Evolutionary conservation across 1,139 yeast genomes (phyloP).

Genomic region (Candida tropicalis): DNA sequence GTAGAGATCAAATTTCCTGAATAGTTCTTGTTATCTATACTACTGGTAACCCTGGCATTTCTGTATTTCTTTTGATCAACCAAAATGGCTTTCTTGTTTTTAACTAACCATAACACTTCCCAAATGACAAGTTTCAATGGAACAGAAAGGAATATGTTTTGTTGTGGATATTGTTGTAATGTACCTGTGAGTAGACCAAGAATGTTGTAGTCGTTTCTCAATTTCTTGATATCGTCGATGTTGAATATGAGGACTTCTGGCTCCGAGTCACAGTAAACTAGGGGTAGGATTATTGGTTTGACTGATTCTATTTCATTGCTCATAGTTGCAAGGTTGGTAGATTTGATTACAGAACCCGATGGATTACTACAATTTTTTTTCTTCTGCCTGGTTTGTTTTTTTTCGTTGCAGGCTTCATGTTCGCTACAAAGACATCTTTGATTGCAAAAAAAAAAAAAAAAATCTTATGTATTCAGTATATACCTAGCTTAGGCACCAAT

Average conservation of each 20-base stretch:
- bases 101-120: constrained; percentile 70
- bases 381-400: too few species aligned
- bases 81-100: constrained; percentile 40
- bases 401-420: too few species aligned
- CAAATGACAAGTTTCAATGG: constrained; percentile 76
- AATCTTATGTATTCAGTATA: neutral
- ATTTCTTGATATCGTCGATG: constrained; percentile 49
- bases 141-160: constrained; percentile 78
- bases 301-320: neutral
- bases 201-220: constrained; percentile 55
- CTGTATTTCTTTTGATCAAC: constrained; percentile 29
- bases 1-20: constrained; percentile 13
- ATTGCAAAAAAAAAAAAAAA: too few species aligned
- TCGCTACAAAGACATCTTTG: too few species aligned
- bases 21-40: neutral
- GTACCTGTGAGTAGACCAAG: constrained; percentile 83
- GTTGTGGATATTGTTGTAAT: constrained; percentile 87
- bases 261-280: constrained; percentile 27
- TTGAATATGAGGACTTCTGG: constrained; percentile 53
- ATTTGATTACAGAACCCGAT: too few species aligned
- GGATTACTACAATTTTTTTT: too few species aligned
- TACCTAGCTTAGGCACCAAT: constrained; percentile 21
- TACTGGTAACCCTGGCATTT: neutral
- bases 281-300: constrained; percentile 21
- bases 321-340: neutral